Base-by-base conservation (phyloP, 345 rosid genomes). In the Acer saccharum region DNA sequence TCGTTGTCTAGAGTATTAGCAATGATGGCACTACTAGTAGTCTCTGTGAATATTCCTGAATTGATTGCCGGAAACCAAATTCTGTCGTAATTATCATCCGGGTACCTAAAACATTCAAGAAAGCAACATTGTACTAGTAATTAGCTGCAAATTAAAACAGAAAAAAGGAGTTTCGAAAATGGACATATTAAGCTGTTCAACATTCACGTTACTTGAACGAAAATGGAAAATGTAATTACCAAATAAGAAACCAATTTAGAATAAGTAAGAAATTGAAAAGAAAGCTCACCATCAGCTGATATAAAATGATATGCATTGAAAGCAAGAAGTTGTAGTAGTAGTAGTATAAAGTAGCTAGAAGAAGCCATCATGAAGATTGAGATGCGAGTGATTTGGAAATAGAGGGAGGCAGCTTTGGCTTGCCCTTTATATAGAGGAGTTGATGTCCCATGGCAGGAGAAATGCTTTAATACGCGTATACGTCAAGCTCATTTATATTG, bases 21-120 rank as follows among this genome's bases (percentile, higher is more conserved):
- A 25, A 13, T 0, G 9, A 1, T 35, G 39, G 39, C 39, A 35
- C 2, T 6, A 79, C 86, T 81, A 1, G 71, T 18, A 8, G 81
- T 81, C 10, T 16, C 50, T 0, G 68, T 68, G 25, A 71, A 25
- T 20, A 11, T 17, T 44, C 39, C 39, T 35, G 39, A 35, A 35
- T 35, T 35, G 39, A 35, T 35, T 0, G 67, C 81, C 3, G 89
- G 83, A 71, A 21, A 23, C 87, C 91, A 88, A 1, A 86, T 74
- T 44, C 87, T 71, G 39, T 81, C 89, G 13, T 83, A 86, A 1
- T 0, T 0, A 76, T 86, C 89, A 7, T 23, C 68, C 3, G 39
- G 46, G 65, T 4, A 76, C 76, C 89, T 80, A 63, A 44, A 20
- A 67, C 39, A 35, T n/a, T 20, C 65, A 18, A 4, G 23, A 21